Conservation (phyloP, 2,329 filamentous ascomycete genomes). For the Hymenotorrendiella dingleyae region DNA sequence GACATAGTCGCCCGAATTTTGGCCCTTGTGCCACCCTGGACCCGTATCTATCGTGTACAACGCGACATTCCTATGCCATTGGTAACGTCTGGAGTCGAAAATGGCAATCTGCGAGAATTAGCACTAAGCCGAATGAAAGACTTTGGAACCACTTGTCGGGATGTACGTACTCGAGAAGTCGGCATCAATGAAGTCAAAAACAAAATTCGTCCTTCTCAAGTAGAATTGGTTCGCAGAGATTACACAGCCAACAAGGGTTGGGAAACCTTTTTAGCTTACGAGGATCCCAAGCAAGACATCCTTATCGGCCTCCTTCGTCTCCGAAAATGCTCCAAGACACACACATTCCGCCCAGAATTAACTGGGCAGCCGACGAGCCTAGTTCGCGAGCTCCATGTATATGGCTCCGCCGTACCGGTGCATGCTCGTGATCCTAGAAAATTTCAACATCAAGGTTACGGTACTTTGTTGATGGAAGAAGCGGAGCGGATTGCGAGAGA, state of each 20-base stretch:
- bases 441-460: constrained; percentile 97
- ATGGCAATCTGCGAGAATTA: constrained; percentile 90
- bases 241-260: constrained; percentile 94
- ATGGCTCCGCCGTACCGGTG: constrained; percentile 94
- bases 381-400: constrained; percentile 92
- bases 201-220: constrained; percentile 93
- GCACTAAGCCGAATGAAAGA: constrained; percentile 98
- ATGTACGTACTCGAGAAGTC: constrained; percentile 92
- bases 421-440: constrained; percentile 92
- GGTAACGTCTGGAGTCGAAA: constrained; percentile 97
- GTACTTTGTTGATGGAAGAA: constrained; percentile 95
- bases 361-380: constrained; percentile 82
- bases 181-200: constrained; percentile 99
- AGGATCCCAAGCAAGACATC: constrained; percentile 98
- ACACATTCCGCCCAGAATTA: constrained; percentile 88
- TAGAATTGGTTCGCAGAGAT: constrained; percentile 89
- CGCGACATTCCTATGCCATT: constrained; percentile 99
- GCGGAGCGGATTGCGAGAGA: constrained; percentile 91
- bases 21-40: constrained; percentile 93
- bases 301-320: constrained; percentile 84
- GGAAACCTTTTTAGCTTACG: constrained; percentile 97
- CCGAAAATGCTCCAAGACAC: constrained; percentile 82
- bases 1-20: constrained; percentile 95
- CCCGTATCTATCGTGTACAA: constrained; percentile 95
- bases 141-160: constrained; percentile 93